phyloP scores from a whole-genome alignment of 768 basidiomycete species.

The Amanita polypyramis region DNA sequence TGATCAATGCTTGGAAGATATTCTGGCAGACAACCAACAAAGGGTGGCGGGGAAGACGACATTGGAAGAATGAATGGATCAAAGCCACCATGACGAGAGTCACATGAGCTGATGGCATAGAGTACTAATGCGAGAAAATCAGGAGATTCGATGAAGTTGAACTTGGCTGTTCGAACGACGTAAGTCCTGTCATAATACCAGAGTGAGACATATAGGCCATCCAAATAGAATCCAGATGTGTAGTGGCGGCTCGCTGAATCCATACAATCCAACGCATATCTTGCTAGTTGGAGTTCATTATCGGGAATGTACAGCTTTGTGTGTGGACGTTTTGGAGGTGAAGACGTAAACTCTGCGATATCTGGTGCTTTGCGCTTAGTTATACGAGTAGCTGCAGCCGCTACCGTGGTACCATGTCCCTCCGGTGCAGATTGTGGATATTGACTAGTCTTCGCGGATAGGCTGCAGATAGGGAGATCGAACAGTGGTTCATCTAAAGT shows the following conservation, averaged over 20 bases:
- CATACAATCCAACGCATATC: slow-evolving; percentile 12
- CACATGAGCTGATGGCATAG: slow-evolving; percentile 11
- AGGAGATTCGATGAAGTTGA: slow-evolving; percentile 12
- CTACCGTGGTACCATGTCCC: no score
- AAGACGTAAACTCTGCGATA: background rate
- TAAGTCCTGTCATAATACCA: slow-evolving; percentile 20
- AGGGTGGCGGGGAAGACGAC: background rate
- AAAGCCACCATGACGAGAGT: slow-evolving; percentile 10
- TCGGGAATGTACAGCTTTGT: background rate
- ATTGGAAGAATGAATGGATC: slow-evolving; percentile 10
- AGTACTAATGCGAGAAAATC: slow-evolving; percentile 14
- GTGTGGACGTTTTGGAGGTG: background rate
- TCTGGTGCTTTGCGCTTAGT: background rate
- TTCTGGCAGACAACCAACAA: background rate
- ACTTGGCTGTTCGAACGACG: slow-evolving; percentile 11
- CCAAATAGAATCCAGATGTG: slow-evolving; percentile 14
- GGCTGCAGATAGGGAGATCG: no score
- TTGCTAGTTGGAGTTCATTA: slow-evolving; percentile 8
- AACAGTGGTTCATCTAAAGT: no score
- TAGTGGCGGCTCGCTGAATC: slow-evolving; percentile 11
- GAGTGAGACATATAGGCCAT: slow-evolving; percentile 11
- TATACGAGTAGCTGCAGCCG: no score
- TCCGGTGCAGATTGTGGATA: no score
- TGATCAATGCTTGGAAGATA: background rate
- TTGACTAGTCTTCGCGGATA: no score